A percentile compares a stretch with the other conserved stretches of the same genome.
Conservation (phyloP, 768 basidiomycete genomes). For the Neoboletus magnificus region DNA sequence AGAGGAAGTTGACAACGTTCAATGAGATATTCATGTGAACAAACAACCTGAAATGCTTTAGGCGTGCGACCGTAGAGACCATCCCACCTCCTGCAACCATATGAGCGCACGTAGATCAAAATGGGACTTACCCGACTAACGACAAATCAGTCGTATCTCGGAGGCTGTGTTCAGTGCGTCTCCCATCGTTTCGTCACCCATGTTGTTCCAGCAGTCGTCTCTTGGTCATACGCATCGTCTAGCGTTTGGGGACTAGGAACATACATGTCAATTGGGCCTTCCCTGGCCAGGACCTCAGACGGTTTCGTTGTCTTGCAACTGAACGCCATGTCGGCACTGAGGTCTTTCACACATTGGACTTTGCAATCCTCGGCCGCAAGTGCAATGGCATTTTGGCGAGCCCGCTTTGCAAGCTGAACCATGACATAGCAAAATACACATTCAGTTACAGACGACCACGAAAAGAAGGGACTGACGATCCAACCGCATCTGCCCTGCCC, state of each 20-base stretch:
- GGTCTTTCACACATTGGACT: slow-evolving; percentile 51
- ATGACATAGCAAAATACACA: slow-evolving; percentile 31
- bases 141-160: slow-evolving; percentile 44
- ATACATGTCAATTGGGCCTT: slow-evolving; percentile 55
- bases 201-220: not conserved
- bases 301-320: slow-evolving; percentile 64
- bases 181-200: slow-evolving; percentile 55
- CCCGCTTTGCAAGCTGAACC: slow-evolving; percentile 45
- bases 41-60: not conserved
- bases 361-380: slow-evolving; percentile 69
- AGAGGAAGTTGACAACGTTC: slow-evolving; percentile 15
- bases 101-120: not conserved
- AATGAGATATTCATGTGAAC: slow-evolving; percentile 28
- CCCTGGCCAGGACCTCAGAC: slow-evolving; percentile 45
- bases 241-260: not conserved
- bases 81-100: not conserved
- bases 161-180: slow-evolving; percentile 43
- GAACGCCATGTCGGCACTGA: slow-evolving; percentile 65
- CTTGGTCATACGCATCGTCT: not conserved
- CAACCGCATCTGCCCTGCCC: slow-evolving; percentile 46
- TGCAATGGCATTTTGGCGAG: slow-evolving; percentile 65
- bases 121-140: slow-evolving; percentile 3
- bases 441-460: not conserved
- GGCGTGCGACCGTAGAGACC: not conserved
- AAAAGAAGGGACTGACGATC: slow-evolving; percentile 37